Conservation (phyloP, 164 flowering plant genomes). For the Nelumbo lutea region DNA sequence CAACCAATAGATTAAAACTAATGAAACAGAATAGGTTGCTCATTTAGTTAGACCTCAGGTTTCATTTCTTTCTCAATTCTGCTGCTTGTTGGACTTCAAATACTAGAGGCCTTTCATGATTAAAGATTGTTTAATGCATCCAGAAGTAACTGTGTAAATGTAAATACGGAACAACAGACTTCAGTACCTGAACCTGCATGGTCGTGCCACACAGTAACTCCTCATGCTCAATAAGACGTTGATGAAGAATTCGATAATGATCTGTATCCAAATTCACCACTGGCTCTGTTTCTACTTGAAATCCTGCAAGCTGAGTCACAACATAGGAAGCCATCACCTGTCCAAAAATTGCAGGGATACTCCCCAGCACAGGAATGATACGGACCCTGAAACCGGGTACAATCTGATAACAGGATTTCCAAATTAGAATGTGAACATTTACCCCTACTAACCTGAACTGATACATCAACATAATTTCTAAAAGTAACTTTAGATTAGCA, state of each 20-base stretch:
- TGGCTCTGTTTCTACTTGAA: slow-evolving; percentile 77
- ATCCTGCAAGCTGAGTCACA: slow-evolving; percentile 73
- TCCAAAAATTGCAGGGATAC: slow-evolving; percentile 96
- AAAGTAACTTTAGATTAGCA: not conserved
- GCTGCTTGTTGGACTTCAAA: too few species aligned
- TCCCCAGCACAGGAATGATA: slow-evolving; percentile 91
- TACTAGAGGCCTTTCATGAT: too few species aligned
- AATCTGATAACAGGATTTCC: slow-evolving; percentile 40
- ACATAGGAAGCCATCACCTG: slow-evolving; percentile 98
- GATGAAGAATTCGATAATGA: slow-evolving; percentile 78
- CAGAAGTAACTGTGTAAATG: too few species aligned
- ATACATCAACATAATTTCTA: not conserved
- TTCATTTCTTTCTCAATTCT: too few species aligned
- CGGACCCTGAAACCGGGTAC: slow-evolving; percentile 96
- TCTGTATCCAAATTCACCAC: slow-evolving; percentile 77
- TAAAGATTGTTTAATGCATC: too few species aligned
- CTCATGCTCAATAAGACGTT: slow-evolving; percentile 95
- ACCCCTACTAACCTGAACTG: not conserved
- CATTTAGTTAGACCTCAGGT: too few species aligned
- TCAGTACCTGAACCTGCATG: slow-evolving; percentile 59
- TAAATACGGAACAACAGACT: not conserved
- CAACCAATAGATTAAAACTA: too few species aligned
- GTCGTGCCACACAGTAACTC: slow-evolving; percentile 74
- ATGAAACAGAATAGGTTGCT: too few species aligned
- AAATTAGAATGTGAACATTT: slow-evolving; percentile 8